A percentile compares a stretch with the other conserved stretches of the same genome.
These are phyloP conservation scores for Linanthus parryae DNA, from an alignment of 148 eudicot species.

Conservation along the genomic window DNA sequence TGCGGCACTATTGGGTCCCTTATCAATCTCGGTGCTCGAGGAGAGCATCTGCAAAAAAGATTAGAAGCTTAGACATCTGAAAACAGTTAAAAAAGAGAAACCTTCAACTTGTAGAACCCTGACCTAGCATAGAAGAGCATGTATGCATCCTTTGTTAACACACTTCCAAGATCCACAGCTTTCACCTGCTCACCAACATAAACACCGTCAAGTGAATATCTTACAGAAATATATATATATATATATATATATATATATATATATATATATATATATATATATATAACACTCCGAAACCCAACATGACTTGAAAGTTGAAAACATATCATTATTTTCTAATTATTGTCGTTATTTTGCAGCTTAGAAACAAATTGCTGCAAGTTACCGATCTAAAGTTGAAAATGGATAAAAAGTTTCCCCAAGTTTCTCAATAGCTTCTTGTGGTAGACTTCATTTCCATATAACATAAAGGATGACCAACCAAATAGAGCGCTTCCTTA, in stretches of 20 bases:
- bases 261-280: not conserved
- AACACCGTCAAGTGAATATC: conserved; percentile 3
- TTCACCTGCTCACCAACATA: conserved; percentile 44
- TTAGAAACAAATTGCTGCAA: no score
- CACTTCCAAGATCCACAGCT: conserved; percentile 57
- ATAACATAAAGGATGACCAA: no score
- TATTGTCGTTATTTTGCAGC: not conserved
- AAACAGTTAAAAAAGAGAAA: not conserved
- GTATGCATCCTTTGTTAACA: conserved; percentile 72
- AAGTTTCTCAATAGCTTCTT: no score
- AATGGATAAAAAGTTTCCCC: no score
- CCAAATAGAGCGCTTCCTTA: no score
- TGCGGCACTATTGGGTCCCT: conserved; percentile 38
- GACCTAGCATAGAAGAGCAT: conserved; percentile 94
- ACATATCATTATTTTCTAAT: not conserved
- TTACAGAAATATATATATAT: not conserved
- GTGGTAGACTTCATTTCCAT: no score
- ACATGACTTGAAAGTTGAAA: not conserved
- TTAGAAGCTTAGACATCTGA: not conserved
- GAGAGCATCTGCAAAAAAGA: conserved; percentile 54
- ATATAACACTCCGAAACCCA: not conserved
- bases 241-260: not conserved
- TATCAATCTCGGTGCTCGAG: conserved; percentile 74
- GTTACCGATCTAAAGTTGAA: no score
- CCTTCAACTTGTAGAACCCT: not conserved